phyloP scores from a whole-genome alignment of 2,329 filamentous ascomycete species.

The Stagonosporopsis cucurbitacearum region DNA sequence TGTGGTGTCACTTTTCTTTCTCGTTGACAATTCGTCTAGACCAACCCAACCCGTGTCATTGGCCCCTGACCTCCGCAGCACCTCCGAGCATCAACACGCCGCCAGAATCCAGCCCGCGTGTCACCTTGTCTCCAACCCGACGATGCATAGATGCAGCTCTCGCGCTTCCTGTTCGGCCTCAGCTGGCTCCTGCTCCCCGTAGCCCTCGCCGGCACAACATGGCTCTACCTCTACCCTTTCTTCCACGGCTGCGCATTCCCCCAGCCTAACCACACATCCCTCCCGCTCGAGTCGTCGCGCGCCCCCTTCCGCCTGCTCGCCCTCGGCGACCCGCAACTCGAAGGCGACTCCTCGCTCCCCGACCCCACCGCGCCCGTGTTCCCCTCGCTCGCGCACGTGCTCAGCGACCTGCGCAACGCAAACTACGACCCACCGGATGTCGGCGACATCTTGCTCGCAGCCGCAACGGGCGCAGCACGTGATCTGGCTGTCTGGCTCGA shows the following conservation, averaged over 20 bases:
- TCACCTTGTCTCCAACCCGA: constrained; percentile 28
- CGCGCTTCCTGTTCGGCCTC: constrained; percentile 53
- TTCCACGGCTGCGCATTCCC: constrained; percentile 83
- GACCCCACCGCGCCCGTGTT: constrained; percentile 40
- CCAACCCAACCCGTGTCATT: neutral
- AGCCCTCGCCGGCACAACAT: constrained; percentile 72
- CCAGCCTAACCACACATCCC: constrained; percentile 16
- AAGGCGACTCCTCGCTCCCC: constrained; percentile 86
- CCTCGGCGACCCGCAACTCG: constrained; percentile 90
- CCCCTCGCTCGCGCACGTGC: constrained; percentile 52
- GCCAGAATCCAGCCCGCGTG: neutral
- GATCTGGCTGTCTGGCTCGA: constrained; percentile 73
- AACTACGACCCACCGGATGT: constrained; percentile 16
- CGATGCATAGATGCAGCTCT: constrained; percentile 59
- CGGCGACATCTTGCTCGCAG: constrained; percentile 18
- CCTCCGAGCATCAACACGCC: constrained; percentile 3
- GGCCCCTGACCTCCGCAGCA: constrained; percentile 16
- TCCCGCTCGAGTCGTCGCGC: constrained; percentile 24
- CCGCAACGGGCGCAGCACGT: constrained; percentile 43
- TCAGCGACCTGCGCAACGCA: constrained; percentile 26
- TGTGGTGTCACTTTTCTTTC: no score
- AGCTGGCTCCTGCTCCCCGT: constrained; percentile 66
- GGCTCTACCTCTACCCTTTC: constrained; percentile 87
- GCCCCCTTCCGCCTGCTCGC: constrained; percentile 88
- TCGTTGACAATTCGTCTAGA: neutral